Percentiles rank a stretch among this genome's conserved stretches.
Evolutionary conservation across 1,284 basidiomycete genomes (phyloP).

Genomic region (Coriolopsis trogii): DNA sequence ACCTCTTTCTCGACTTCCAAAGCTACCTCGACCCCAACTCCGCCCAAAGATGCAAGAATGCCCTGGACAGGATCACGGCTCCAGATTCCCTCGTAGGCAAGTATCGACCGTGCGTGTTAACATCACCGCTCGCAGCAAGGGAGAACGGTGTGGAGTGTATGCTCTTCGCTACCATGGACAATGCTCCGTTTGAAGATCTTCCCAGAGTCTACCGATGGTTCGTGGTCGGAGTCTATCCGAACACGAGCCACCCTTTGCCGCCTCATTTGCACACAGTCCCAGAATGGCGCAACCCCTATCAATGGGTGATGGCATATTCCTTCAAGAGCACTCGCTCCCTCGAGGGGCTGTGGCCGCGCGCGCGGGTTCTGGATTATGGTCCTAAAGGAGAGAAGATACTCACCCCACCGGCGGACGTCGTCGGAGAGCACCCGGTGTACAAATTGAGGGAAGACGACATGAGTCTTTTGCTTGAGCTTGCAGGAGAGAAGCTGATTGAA

Average conservation of each 20-base stretch:
- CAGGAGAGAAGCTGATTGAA: no score
- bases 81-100: not conserved
- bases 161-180: not conserved
- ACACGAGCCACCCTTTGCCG: not conserved
- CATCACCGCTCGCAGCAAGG: no score
- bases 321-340: not conserved
- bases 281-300: not conserved
- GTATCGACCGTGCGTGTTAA: not conserved
- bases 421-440: not conserved
- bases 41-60: not conserved
- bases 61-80: not conserved
- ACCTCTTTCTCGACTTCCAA: not conserved
- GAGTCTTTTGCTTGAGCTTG: no score
- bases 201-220: not conserved
- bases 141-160: not conserved
- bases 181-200: not conserved
- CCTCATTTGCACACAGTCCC: not conserved
- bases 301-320: not conserved
- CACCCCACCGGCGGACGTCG: not conserved
- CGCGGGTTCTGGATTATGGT: no score
- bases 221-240: not conserved
- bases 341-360: not conserved
- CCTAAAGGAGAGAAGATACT: conserved; percentile 23
- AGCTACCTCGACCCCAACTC: not conserved
- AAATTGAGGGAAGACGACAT: no score